Evolutionary conservation across 1,284 basidiomycete species (phyloP).

Genomic region (Volvariella volvacea): DNA sequence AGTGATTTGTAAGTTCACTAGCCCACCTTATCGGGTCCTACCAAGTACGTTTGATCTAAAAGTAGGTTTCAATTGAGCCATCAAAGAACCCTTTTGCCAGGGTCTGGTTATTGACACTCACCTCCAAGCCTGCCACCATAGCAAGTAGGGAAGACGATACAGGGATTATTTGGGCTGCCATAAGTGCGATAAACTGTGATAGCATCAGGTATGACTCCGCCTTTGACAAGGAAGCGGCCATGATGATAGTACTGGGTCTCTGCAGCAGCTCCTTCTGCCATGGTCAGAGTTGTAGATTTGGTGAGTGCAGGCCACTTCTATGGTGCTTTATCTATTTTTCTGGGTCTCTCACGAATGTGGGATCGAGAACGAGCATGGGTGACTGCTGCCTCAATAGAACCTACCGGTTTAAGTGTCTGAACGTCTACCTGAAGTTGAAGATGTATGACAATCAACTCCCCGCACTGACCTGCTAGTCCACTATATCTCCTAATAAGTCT

Average conservation of each 20-base stretch:
- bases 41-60: slow-evolving; percentile 41
- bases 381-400: too few relatives aligned
- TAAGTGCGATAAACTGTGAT: slow-evolving; percentile 38
- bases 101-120: slow-evolving; percentile 11
- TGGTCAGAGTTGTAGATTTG: too few relatives aligned
- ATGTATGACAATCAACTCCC: too few relatives aligned
- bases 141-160: slow-evolving; percentile 38
- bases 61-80: not conserved
- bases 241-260: slow-evolving; percentile 30
- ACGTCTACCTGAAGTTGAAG: too few relatives aligned
- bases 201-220: slow-evolving; percentile 33
- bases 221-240: slow-evolving; percentile 29
- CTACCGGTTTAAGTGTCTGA: too few relatives aligned
- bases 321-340: too few relatives aligned
- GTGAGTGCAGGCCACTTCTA: too few relatives aligned
- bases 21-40: slow-evolving; percentile 41
- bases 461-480: too few relatives aligned
- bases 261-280: too few relatives aligned
- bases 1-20: not conserved
- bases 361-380: too few relatives aligned
- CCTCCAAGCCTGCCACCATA: slow-evolving; percentile 33
- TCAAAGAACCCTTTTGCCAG: not conserved
- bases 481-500: too few relatives aligned
- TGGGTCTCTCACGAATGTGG: too few relatives aligned
- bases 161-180: slow-evolving; percentile 32